Evolutionary conservation across 352 stramenopile genomes (phyloP), one percentile per base, ranked within the genome.

Genomic region (Pythium rhizo-oryzae): DNA sequence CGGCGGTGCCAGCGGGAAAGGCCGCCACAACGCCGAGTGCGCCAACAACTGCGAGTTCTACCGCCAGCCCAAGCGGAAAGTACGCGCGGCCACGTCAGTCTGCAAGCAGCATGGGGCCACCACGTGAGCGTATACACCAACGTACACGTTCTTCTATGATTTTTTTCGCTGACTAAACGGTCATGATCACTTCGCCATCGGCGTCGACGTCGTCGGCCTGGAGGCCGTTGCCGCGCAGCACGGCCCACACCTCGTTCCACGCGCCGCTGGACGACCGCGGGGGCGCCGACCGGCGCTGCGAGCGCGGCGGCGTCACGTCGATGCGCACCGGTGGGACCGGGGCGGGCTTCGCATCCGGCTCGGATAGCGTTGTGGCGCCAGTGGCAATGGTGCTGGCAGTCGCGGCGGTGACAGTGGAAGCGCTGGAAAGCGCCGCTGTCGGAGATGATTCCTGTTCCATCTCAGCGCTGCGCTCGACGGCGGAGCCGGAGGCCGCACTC

Each of bases 101-200:
- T 89, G 75, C 71, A 89, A 89, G 44, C 84, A 92, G 59, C 82
- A 90, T 41, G 77, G 86, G 25, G 35, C 46, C 18, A 1, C 50
- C 18, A n/a, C 41, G 15, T 47, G 15, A 47, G 58, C 41, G 23
- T 62, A n/a, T 16, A 41, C 50, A 46, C 6, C 3, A 16, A 50
- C 33, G 2, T 25, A n/a, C 28, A 30, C 7, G 19, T 49, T 23
- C 16, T 46, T 46, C 39, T 9, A 35, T 24, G 3, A n/a, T 55
- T 39, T 9, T 35, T 55, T 25, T 55, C 0, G 12, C 23, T 23
- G 12, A 16, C 67, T 87, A 93, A 50, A 94, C 84, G 21, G 84
- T 94, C 80, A 94, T 94, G 62, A 93, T 86, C 28, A 94, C 75
- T 69, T 94, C 87, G 21, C 80, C 84, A 41, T 93, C 84, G 15